Base-by-base conservation (phyloP, 208 protist genomes). In the Wallacemonas sp. region DNA sequence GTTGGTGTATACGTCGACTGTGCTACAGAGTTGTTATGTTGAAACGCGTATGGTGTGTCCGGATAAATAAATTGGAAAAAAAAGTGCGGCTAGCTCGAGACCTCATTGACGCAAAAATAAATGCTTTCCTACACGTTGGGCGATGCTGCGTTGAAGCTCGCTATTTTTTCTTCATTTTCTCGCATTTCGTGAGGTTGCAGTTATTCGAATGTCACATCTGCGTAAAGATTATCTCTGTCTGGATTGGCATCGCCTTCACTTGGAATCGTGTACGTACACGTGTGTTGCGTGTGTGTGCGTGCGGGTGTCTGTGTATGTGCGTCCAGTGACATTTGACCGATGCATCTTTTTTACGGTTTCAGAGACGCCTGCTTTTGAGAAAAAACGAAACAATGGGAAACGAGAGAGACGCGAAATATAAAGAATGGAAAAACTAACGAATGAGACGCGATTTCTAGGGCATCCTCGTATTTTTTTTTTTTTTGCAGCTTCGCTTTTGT, bases 391-490 rank as follows among this genome's bases (percentile, higher is more conserved):
- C 33, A n/a, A 25, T 18, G 18, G 45, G 49, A 45, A 54, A 65
- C 26, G 5, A 59, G 16, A 54, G 59, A 14, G 20, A 64, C 49
- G 25, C 10, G 64, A 64, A 57, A 61, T 39, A 67, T 46, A 68
- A 61, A 64, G 46, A 63, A 59, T 55, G 29, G 16, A 12, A 70
- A 59, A 50, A 45, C 11, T 48, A 28, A 28, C 49, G 64, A 41
- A 66, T 28, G 29, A 41, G 25, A 26, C 23, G 32, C 32, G 23
- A 23, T 31, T 59, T 55, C 38, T 76, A 26, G n/a, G n/a, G n/a
- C n/a, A n/a, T n/a, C n/a, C 33, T 46, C 59, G n/a, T 48, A 45
- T 68, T 74, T 57, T 66, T 31, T 61, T 72, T 63, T 71, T 42
- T 31, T 64, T 62, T 77, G 10, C 72, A 61, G n/a, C 14, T 42